Base-by-base conservation (phyloP, 2,329 filamentous ascomycete genomes). In the Cytospora schulzeri region DNA sequence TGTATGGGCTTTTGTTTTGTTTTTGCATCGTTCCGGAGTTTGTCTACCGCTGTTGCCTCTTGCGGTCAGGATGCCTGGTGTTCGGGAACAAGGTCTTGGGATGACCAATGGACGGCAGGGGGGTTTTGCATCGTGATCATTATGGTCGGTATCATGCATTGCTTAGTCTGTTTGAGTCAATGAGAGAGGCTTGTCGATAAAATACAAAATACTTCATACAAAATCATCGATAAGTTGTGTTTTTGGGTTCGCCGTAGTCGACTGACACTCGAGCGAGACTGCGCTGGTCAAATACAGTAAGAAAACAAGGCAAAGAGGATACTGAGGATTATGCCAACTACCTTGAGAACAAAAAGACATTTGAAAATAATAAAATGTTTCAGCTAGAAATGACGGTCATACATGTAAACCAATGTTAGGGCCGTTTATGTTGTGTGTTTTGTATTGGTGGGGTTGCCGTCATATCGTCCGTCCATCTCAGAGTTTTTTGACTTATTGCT, bases 21-120 rank as follows among this genome's bases (percentile, higher is more conserved):
- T 38, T 31, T 50, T 26, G 65, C 65, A 65, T 62, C 29, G 29
- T 62, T 19, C 19, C 12, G 62, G 65, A 48, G 62, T 65, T 51
- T n/a, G 62, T 65, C 41, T n/a, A 50, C n/a, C 19, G 52, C 51
- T 57, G 38, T 50, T 51, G 3, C 45, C 29, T 28, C 24, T 12
- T 64, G 28, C 17, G 28, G 57, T 56, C 33, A 33, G 22, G 33
- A 57, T 38, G 29, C 29, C 24, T 51, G 62, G 64, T 50, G 61
- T 64, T 64, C 28, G 53, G 57, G 57, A 38, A 9, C 6, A 28
- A 59, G 24, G 64, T 29, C 35, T 56, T 17, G n/a, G 50, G 35
- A 45, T 29, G 57, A 60, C 52, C 41, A 45, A 41, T n/a, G 28
- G 52, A 56, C 35, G 52, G 28, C 56, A 33, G 15, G 15, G 48